These are phyloP conservation scores for Rhizopus stolonifer DNA, from an alignment of 371 early-diverging fungal species.

Conservation along the genomic window DNA sequence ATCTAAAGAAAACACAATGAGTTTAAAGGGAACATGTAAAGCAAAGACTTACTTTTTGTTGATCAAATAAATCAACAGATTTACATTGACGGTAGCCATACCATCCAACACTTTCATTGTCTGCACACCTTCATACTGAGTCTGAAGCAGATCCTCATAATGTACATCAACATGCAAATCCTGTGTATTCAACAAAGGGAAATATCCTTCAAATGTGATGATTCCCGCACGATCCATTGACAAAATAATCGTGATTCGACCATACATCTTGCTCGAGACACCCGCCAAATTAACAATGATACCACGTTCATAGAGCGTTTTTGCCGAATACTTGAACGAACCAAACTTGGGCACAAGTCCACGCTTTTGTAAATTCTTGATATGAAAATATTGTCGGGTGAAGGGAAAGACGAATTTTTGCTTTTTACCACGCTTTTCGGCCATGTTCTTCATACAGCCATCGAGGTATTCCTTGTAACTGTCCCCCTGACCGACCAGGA, in stretches of 20 bases:
- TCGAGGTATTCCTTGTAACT: conserved; percentile 90
- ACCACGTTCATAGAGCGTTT: conserved; percentile 89
- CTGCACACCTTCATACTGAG: conserved; percentile 91
- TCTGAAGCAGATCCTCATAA: conserved; percentile 91
- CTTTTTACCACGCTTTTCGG: conserved; percentile 78
- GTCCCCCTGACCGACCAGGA: conserved; percentile 80
- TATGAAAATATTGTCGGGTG: conserved; percentile 91
- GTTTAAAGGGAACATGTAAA: too few relatives aligned
- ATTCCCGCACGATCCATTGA: conserved; percentile 92
- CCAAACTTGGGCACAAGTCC: conserved; percentile 95
- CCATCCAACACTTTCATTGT: conserved; percentile 90
- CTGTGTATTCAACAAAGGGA: conserved; percentile 73
- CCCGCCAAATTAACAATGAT: conserved; percentile 86
- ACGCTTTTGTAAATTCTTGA: conserved; percentile 78
- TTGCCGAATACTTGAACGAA: conserved; percentile 97
- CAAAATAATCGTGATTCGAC: conserved; percentile 85
- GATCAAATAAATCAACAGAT: conserved; percentile 89
- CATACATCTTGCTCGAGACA: conserved; percentile 79
- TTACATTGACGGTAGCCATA: conserved; percentile 93
- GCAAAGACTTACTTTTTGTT: conserved; percentile 94
- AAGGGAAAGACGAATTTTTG: conserved; percentile 78
- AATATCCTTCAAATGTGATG: conserved; percentile 83
- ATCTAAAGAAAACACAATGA: neutral
- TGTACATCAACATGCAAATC: conserved; percentile 79
- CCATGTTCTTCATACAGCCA: conserved; percentile 85